These are phyloP conservation scores for Citropsis articulata DNA, from an alignment of 345 rosid species.

Conservation along the genomic window DNA sequence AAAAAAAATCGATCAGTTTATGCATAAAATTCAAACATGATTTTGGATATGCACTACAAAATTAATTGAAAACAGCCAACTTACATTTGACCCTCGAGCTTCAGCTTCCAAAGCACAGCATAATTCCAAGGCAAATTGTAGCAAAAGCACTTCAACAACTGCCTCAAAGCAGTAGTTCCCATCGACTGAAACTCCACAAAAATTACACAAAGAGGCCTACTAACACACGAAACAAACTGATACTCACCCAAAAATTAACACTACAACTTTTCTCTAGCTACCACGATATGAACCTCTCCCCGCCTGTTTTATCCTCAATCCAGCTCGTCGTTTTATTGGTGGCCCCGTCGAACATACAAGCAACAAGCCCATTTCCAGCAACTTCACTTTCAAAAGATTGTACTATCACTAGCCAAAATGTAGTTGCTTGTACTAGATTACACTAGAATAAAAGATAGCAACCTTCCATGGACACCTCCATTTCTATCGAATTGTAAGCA, in stretches of 20 bases:
- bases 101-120: slow-evolving; percentile 59
- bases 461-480: not conserved
- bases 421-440: not conserved
- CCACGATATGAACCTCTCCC: slow-evolving; percentile 65
- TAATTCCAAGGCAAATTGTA: slow-evolving; percentile 47
- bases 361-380: slow-evolving; percentile 34
- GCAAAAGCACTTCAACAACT: slow-evolving; percentile 48
- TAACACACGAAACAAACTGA: slow-evolving; percentile 14
- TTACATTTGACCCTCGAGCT: slow-evolving; percentile 45
- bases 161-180: slow-evolving; percentile 48
- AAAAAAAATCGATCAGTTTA: not conserved
- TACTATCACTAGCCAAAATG: not conserved
- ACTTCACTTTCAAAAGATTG: slow-evolving; percentile 6
- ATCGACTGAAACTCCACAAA: slow-evolving; percentile 25
- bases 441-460: not conserved
- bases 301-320: slow-evolving; percentile 49
- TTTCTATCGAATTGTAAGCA: not conserved
- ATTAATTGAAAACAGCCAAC: slow-evolving; percentile 9
- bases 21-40: not conserved
- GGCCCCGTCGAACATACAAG: slow-evolving; percentile 41
- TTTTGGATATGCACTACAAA: not conserved
- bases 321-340: slow-evolving; percentile 49
- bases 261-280: slow-evolving; percentile 35
- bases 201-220: slow-evolving; percentile 14
- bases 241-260: not conserved